phyloP scores from a whole-genome alignment of 2,329 filamentous ascomycete species.

The Fusarium tanahbumbuense region DNA sequence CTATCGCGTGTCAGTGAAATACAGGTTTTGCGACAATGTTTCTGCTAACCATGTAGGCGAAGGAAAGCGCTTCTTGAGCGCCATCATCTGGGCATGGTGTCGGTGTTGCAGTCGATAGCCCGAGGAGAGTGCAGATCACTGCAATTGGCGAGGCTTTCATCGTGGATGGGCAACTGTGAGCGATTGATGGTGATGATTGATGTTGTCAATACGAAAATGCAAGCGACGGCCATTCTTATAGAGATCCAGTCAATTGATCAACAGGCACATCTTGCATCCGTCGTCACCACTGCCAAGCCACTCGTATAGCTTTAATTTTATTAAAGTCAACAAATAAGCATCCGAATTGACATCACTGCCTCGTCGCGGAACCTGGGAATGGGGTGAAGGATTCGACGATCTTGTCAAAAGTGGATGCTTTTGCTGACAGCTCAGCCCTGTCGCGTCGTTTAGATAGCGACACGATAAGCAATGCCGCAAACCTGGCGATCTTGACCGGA shows the following conservation, averaged over 20 bases:
- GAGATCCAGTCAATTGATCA: neutral
- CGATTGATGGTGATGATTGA: neutral
- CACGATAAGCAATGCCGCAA: neutral
- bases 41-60: neutral
- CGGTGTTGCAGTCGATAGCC: neutral
- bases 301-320: neutral
- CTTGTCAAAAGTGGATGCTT: neutral
- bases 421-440: neutral
- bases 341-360: neutral
- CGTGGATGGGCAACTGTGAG: neutral
- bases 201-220: neutral
- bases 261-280: neutral
- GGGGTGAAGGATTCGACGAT: neutral
- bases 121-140: neutral
- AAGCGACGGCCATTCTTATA: neutral
- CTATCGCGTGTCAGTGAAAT: neutral
- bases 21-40: accelerated
- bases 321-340: neutral
- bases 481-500: neutral
- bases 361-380: neutral
- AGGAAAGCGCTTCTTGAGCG: neutral
- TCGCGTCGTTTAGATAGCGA: neutral
- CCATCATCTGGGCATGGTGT: neutral
- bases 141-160: neutral
- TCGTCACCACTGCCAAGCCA: too few species aligned